Base-by-base conservation (phyloP, 192 early-diverging fungal species). In the Pecoramyces ruminantium region DNA sequence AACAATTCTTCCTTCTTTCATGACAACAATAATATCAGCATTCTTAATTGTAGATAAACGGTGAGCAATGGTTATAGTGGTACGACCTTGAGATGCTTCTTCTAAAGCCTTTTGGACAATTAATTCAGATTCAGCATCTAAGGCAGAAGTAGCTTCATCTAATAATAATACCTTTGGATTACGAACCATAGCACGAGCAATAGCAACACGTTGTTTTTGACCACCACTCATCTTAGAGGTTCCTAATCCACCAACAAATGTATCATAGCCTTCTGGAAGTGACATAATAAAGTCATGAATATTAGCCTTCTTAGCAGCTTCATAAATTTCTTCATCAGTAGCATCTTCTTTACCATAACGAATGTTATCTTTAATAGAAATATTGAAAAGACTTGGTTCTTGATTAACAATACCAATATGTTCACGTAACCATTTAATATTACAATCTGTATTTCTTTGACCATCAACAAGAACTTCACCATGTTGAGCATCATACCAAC, bases 401-500 rank as follows among this genome's bases (percentile, higher is more conserved):
- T 82, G 81, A 4, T 51, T 79, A 2, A 82, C 81, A 34, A 79
- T 25, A 29, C 94, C 95, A 77, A 98, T 81, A 18, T 82, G 81
- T 67, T 81, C 30, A 42, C 81, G 81, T 15, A 82, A 29, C 81
- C 51, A 80, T 38, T 92, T 89, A 34, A 98, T 81, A 27, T 86
- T 90, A 27, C 97, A 84, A 38, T 92, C 82, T 25, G 87, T 86
- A 38, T 98, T 84, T 40, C 93, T 89, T 82, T 97, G 94, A 9
- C 92, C 93, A 80, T 97, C 95, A 17, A 99, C 90, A 78, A 88
- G 88, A 12, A 99, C 93, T 28, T 83, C 88, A 13, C 98, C 98
- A 1, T 30, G 30, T 13, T 88, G 85, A 4, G 97, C 95, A 81
- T 98, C 96, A 82, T 95, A 97, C 87, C 96, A 98, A 4, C 98